Evolutionary conservation across 345 rosid genomes (phyloP).

Genomic region (Eucalyptus cladocalyx): DNA sequence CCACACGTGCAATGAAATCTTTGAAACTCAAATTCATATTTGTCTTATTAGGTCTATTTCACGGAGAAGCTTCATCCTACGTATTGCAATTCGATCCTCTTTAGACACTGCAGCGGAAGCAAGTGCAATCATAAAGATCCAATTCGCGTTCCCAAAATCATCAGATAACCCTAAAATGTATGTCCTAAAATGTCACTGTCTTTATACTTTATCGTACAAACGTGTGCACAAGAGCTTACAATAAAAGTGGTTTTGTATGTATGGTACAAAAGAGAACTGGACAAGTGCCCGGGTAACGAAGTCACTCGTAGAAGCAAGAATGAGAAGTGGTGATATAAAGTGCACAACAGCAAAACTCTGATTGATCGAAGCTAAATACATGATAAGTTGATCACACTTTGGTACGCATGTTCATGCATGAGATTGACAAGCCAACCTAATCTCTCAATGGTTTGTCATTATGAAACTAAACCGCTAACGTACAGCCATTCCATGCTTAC

Average conservation of each 20-base stretch:
- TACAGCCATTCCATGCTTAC: not conserved
- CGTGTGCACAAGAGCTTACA: not conserved
- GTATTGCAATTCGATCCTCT: not conserved
- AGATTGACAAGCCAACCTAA: not conserved
- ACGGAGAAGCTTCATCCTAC: not conserved
- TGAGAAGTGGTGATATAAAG: not conserved
- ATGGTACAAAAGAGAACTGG: not conserved
- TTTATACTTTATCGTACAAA: not conserved
- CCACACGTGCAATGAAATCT: not conserved
- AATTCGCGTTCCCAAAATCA: not conserved
- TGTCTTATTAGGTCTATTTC: not conserved
- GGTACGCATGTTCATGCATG: not conserved
- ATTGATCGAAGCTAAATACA: not conserved
- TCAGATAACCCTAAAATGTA: not conserved
- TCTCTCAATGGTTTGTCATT: not conserved
- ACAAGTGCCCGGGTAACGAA: not conserved
- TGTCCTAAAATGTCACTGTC: not conserved
- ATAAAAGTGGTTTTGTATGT: not conserved
- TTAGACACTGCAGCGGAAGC: not conserved
- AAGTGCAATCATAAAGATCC: not conserved
- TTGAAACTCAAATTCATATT: not conserved
- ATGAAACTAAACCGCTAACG: not conserved
- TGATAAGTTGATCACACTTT: not conserved
- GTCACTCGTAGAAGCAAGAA: not conserved
- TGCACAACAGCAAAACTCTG: not conserved